Base-by-base conservation (phyloP, 805 yeast species). In the Torulaspora quercuum region DNA sequence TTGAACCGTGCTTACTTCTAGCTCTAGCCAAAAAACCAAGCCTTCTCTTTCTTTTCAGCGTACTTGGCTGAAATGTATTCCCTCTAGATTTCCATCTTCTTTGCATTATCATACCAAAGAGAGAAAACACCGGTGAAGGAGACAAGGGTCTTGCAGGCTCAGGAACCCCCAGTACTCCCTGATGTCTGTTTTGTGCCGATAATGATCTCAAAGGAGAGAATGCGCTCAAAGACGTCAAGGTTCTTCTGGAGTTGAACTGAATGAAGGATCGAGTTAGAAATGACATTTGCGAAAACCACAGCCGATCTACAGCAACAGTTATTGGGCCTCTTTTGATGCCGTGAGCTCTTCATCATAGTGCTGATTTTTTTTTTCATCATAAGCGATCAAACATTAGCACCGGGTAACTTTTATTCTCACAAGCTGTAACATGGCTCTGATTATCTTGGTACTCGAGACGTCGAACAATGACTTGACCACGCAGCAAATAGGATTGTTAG, bases 11-110 rank as follows among this genome's bases (percentile, higher is more conserved):
- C 51, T 72, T 75, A 5, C 82, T 65, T 56, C 80, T 77, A 63
- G 82, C 75, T 59, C 97, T 77, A 8, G 95, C 87, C 58, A 92
- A 70, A 53, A 89, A 92, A 0, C 98, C 98, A 40, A 83, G 72
- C 21, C 83, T 78, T 63, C 95, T 80, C 70, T 92, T 92, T 61
- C 97, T 75, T 60, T 84, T 86, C 46, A 86, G 68, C 4, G 94
- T 87, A 44, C 87, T 81, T 35, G 98, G 98, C 64, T 90, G 97
- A 64, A 82, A 90, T 12, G 95, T 86, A 67, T 86, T 83, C 64
- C 98, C 97, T 66, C 95, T 78, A 24, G 90, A 71, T 59, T 86
- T 80, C 82, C 89, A 81, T 70, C 96, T 69, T 38, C 53, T 50
- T 37, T 57, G 59, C 11, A 37, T 20, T 9, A 44, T 42, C 6